phyloP scores from a whole-genome alignment of 352 stramenopile species.

The Pythium coloratum region DNA sequence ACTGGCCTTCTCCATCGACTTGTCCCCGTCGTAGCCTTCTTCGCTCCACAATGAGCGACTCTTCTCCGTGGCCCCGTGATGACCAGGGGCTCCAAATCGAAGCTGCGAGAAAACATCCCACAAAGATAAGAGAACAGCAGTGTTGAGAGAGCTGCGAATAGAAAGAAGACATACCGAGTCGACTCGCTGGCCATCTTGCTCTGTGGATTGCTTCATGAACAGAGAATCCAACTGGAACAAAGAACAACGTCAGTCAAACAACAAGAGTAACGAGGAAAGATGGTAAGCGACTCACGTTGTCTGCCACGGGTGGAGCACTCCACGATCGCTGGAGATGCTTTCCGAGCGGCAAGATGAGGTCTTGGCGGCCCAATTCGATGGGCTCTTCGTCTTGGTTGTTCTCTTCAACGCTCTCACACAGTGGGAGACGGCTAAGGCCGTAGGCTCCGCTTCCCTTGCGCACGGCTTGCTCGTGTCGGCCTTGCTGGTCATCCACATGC shows the following conservation, averaged over 20 bases:
- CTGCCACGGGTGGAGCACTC: slow-evolving; percentile 43
- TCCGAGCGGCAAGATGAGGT: slow-evolving; percentile 23
- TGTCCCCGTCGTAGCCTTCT: neutral
- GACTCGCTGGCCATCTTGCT: slow-evolving; percentile 2
- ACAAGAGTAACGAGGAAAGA: neutral
- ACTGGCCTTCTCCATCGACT: slow-evolving; percentile 22
- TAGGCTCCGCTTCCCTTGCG: slow-evolving; percentile 12
- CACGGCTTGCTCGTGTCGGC: neutral
- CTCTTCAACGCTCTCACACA: slow-evolving; percentile 24
- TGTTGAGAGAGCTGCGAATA: neutral
- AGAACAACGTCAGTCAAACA: neutral
- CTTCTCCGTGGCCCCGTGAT: slow-evolving; percentile 15
- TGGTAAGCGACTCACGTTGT: slow-evolving; percentile 34
- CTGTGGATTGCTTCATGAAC: slow-evolving; percentile 4
- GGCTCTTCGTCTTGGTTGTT: slow-evolving; percentile 34
- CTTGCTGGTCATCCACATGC: slow-evolving; percentile 12
- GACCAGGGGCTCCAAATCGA: neutral
- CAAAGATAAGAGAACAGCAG: neutral
- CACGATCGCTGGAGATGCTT: slow-evolving; percentile 45
- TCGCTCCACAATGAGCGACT: slow-evolving; percentile 13
- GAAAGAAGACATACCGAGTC: slow-evolving; percentile 7
- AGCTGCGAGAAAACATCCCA: neutral
- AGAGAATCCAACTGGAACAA: slow-evolving; percentile 21
- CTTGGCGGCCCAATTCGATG: slow-evolving; percentile 16
- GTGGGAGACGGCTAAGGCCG: slow-evolving; percentile 11